Conservation (phyloP, 371 early-diverging fungal species). For the Sporodiniella umbellata region DNA sequence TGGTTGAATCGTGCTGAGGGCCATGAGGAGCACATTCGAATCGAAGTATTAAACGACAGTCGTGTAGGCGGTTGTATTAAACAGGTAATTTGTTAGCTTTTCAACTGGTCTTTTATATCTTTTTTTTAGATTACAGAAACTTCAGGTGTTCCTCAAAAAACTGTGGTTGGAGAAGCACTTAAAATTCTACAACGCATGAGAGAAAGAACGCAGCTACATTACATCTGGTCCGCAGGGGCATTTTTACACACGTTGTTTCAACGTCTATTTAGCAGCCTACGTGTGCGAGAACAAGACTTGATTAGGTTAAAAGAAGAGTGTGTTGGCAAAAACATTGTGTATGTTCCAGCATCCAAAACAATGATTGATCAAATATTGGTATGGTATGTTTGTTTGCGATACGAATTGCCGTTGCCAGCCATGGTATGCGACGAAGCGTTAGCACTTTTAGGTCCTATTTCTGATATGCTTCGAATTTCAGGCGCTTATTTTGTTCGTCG, state of each 20-base stretch:
- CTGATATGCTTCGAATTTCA: slow-evolving; percentile 44
- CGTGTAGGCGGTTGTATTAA: slow-evolving; percentile 38
- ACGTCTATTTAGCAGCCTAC: slow-evolving; percentile 34
- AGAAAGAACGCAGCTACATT: slow-evolving; percentile 44
- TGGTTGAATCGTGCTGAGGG: slow-evolving; percentile 36
- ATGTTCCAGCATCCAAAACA: slow-evolving; percentile 49
- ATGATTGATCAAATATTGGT: slow-evolving; percentile 41
- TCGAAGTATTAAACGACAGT: slow-evolving; percentile 42
- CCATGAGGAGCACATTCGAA: slow-evolving; percentile 41
- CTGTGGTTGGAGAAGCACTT: slow-evolving; percentile 41
- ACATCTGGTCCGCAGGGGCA: slow-evolving; percentile 50
- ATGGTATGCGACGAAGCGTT: slow-evolving; percentile 49
- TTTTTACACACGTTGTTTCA: slow-evolving; percentile 40
- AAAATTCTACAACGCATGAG: slow-evolving; percentile 45
- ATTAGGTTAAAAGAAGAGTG: slow-evolving; percentile 32
- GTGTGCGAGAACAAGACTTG: slow-evolving; percentile 29
- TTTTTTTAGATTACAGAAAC: slow-evolving; percentile 45
- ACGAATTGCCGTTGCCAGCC: slow-evolving; percentile 44
- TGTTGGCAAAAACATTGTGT: slow-evolving; percentile 42
- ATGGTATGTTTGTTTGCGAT: slow-evolving; percentile 47
- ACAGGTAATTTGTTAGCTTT: slow-evolving; percentile 23
- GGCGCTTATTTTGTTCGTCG: slow-evolving; percentile 48
- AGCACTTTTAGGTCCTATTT: slow-evolving; percentile 43
- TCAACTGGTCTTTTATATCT: background rate
- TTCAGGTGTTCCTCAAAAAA: slow-evolving; percentile 48